A percentile compares a stretch with the other conserved stretches of the same genome.
phyloP scores from a whole-genome alignment of 2,329 filamentous ascomycete species.

The Phyllosticta citribraziliensis region DNA sequence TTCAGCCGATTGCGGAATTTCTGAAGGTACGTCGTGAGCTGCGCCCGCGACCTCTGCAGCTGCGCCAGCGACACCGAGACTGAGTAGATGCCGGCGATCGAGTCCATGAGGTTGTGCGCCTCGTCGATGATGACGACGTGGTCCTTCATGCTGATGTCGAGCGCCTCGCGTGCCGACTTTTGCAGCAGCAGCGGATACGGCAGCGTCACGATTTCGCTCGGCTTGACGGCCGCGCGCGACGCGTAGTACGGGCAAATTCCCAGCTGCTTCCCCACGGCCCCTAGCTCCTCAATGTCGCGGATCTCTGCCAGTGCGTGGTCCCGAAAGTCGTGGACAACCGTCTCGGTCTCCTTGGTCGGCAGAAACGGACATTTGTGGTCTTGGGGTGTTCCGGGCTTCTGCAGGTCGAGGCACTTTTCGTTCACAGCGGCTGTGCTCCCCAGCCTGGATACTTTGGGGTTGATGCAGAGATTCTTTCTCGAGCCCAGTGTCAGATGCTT shows the following conservation, averaged over 20 bases:
- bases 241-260: slow-evolving; percentile 93
- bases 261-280: slow-evolving; percentile 64
- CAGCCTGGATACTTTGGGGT: slow-evolving; percentile 66
- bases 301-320: slow-evolving; percentile 76
- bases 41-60: slow-evolving; percentile 59
- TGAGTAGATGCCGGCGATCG: slow-evolving; percentile 78
- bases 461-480: slow-evolving; percentile 82
- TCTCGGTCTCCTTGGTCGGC: slow-evolving; percentile 65
- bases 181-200: slow-evolving; percentile 89
- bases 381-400: slow-evolving; percentile 55
- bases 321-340: slow-evolving; percentile 67
- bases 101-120: slow-evolving; percentile 96
- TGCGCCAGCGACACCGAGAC: slow-evolving; percentile 65
- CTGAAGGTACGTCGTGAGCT: slow-evolving; percentile 73
- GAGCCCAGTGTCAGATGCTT: slow-evolving; percentile 81
- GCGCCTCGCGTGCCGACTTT: slow-evolving; percentile 73
- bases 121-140: slow-evolving; percentile 96
- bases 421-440: slow-evolving; percentile 72
- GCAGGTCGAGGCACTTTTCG: slow-evolving; percentile 81
- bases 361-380: slow-evolving; percentile 66
- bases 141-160: slow-evolving; percentile 74
- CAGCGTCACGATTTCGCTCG: slow-evolving; percentile 81
- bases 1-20: slow-evolving; percentile 83
- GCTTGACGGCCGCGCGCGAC: slow-evolving; percentile 71
- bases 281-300: slow-evolving; percentile 88